phyloP scores from a whole-genome alignment of 345 rosid species.

The Arabis alpina region DNA sequence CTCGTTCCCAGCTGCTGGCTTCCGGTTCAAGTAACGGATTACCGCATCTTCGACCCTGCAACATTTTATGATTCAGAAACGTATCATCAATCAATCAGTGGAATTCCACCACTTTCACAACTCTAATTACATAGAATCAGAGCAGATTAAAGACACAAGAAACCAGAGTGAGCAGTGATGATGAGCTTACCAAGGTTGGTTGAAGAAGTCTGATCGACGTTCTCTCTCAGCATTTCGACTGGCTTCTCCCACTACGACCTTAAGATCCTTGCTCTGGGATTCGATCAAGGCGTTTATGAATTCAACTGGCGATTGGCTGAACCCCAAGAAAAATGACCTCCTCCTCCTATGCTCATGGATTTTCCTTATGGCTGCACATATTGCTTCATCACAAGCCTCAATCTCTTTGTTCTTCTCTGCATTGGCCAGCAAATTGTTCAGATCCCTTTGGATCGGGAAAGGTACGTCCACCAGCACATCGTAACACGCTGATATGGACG shows the following conservation, averaged over 20 bases:
- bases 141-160: not conserved
- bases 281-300: slow-evolving; percentile 91
- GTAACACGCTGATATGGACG: slow-evolving; percentile 85
- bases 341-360: slow-evolving; percentile 93
- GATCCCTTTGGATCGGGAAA: slow-evolving; percentile 88
- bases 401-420: slow-evolving; percentile 98
- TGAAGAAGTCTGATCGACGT: slow-evolving; percentile 84
- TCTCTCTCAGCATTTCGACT: slow-evolving; percentile 89
- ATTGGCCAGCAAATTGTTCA: slow-evolving; percentile 79
- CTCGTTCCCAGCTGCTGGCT: slow-evolving; percentile 84
- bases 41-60: slow-evolving; percentile 98
- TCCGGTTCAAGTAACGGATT: slow-evolving; percentile 89
- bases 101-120: slow-evolving; percentile 9
- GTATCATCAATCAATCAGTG: slow-evolving; percentile 27
- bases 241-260: slow-evolving; percentile 85
- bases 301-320: slow-evolving; percentile 96
- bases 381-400: slow-evolving; percentile 92
- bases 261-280: slow-evolving; percentile 91
- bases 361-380: slow-evolving; percentile 87
- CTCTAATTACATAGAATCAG: not conserved
- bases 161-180: slow-evolving; percentile 7
- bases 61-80: slow-evolving; percentile 27
- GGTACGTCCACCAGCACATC: slow-evolving; percentile 96
- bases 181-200: slow-evolving; percentile 87
- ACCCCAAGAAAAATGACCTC: slow-evolving; percentile 93